Conservation (phyloP, 2,329 filamentous ascomycete species). For the Diaporthe ampelina region DNA sequence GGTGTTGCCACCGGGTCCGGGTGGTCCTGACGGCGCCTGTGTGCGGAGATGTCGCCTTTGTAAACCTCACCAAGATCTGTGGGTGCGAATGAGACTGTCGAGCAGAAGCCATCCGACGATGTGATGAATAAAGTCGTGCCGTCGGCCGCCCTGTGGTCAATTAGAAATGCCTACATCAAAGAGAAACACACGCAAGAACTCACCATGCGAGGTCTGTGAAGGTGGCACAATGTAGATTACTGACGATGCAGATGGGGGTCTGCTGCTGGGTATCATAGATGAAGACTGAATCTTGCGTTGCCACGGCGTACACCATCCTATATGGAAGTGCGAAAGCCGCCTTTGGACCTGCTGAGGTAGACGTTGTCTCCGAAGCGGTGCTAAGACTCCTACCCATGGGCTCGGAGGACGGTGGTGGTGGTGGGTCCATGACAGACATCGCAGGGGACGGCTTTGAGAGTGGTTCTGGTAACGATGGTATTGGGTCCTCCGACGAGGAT, state of each 20-base stretch:
- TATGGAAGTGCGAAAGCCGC: slow-evolving; percentile 89
- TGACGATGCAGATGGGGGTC: slow-evolving; percentile 92
- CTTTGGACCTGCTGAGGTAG: slow-evolving; percentile 70
- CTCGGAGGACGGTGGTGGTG: slow-evolving; percentile 66
- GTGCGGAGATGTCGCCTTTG: slow-evolving; percentile 73
- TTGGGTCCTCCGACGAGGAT: slow-evolving; percentile 86
- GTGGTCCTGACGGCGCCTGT: slow-evolving; percentile 58
- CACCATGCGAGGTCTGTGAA: slow-evolving; percentile 98
- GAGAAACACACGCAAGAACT: slow-evolving; percentile 49
- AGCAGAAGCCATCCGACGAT: slow-evolving; percentile 99
- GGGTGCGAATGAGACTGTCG: slow-evolving; percentile 84
- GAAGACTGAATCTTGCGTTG: slow-evolving; percentile 94
- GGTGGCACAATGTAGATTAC: slow-evolving; percentile 96
- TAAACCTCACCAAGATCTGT: slow-evolving; percentile 90
- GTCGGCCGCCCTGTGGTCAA: slow-evolving; percentile 60
- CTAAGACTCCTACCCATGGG: slow-evolving; percentile 65
- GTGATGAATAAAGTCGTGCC: slow-evolving; percentile 82
- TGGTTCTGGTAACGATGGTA: slow-evolving; percentile 87
- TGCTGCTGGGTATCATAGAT: slow-evolving; percentile 98
- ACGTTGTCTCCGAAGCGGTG: slow-evolving; percentile 57
- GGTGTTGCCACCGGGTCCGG: slow-evolving; percentile 61
- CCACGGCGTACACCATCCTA: slow-evolving; percentile 95
- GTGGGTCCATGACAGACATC: slow-evolving; percentile 81
- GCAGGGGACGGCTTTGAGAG: slow-evolving; percentile 73
- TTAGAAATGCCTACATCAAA: slow-evolving; percentile 45